These are phyloP conservation scores for Chaetoceros muelleri DNA, from an alignment of 108 stramenopile species.

Conservation along the genomic window DNA sequence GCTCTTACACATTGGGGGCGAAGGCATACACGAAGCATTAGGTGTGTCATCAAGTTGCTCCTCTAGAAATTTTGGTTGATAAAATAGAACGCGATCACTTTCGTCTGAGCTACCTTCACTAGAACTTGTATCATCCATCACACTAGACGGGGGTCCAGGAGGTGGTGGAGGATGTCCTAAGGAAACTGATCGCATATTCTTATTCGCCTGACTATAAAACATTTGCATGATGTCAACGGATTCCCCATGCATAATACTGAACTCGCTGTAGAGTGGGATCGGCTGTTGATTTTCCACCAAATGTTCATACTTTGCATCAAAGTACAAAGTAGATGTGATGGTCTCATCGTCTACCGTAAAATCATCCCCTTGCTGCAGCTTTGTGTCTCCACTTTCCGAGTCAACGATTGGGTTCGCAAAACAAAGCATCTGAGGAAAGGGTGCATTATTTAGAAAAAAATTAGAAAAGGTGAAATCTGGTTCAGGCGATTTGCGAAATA, in stretches of 20 bases:
- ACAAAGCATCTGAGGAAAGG: not conserved
- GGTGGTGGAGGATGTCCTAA: not conserved
- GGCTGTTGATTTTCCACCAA: slow-evolving; percentile 43
- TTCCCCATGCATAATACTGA: slow-evolving; percentile 15
- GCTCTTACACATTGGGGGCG: not conserved
- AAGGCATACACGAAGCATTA: not conserved
- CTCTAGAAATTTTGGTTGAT: not conserved
- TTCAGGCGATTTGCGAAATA: not conserved
- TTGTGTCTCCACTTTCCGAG: not conserved
- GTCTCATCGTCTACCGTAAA: slow-evolving; percentile 28
- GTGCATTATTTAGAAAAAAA: not conserved
- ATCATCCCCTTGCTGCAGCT: not conserved
- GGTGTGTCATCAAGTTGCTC: not conserved
- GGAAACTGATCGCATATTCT: not conserved
- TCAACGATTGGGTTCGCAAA: not conserved
- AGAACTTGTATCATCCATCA: not conserved
- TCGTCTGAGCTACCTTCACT: not conserved
- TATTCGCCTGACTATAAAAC: not conserved
- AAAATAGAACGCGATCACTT: not conserved
- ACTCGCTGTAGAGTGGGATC: slow-evolving; percentile 44
- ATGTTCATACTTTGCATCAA: slow-evolving; percentile 45
- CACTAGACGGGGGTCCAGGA: not conserved
- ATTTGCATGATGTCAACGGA: not conserved
- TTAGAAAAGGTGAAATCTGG: not conserved
- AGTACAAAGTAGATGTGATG: slow-evolving; percentile 47